phyloP scores from a whole-genome alignment of 23 red algal species.

The Gracilaria domingensis region DNA sequence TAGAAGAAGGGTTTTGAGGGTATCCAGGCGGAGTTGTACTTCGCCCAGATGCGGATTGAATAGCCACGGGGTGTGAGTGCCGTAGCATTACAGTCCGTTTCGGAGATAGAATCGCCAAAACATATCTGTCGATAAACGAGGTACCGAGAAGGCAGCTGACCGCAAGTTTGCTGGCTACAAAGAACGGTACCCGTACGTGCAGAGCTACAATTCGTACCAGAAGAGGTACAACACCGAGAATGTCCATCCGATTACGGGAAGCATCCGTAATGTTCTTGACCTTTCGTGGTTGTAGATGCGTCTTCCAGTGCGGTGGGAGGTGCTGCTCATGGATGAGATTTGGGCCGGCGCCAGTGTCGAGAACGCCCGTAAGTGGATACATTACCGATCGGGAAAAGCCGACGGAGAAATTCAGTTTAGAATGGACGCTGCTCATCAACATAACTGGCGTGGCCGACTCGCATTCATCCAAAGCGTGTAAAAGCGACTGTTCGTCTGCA shows the following conservation, averaged over 20 bases:
- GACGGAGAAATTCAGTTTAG: constrained; percentile 18
- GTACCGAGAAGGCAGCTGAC: constrained; percentile 13
- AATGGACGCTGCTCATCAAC: not conserved
- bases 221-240: not conserved
- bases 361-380: constrained; percentile 16
- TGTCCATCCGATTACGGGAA: not conserved
- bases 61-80: not conserved
- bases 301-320: not conserved
- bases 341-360: constrained; percentile 41
- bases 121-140: constrained; percentile 24
- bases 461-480: not conserved
- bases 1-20: not conserved
- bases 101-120: not conserved
- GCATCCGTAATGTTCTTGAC: not conserved
- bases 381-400: constrained; percentile 19
- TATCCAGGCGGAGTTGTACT: not conserved
- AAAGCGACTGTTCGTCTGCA: not conserved
- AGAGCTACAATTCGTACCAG: constrained; percentile 16
- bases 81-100: not conserved
- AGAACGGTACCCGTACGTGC: not conserved
- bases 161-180: constrained; percentile 13
- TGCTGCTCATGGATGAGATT: constrained; percentile 7
- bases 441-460: not conserved
- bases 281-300: not conserved
- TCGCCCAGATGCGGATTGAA: not conserved